These are phyloP conservation scores for Kuraishia floccosa DNA, from an alignment of 805 yeast genomes.

Conservation along the genomic window DNA sequence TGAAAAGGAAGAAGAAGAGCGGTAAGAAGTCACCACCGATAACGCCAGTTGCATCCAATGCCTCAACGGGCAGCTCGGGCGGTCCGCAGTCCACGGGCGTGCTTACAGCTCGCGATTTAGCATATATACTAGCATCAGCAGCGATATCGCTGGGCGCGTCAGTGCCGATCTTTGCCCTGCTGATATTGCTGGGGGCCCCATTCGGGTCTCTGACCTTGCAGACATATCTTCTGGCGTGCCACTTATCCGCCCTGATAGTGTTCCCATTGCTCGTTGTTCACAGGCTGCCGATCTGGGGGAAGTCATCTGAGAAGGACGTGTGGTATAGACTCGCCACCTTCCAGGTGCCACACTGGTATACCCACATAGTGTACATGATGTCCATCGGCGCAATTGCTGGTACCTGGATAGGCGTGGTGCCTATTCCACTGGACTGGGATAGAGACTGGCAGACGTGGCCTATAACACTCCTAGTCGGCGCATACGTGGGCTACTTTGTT, in stretches of 20 bases:
- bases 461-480: slow-evolving; percentile 71
- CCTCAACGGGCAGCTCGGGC: too few relatives aligned
- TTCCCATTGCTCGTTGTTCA: slow-evolving; percentile 53
- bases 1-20: slow-evolving; percentile 13
- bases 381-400: slow-evolving; percentile 43
- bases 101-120: too few relatives aligned
- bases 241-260: slow-evolving; percentile 45
- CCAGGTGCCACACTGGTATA: slow-evolving; percentile 15
- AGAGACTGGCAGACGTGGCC: slow-evolving; percentile 98
- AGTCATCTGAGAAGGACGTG: slow-evolving; percentile 6
- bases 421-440: slow-evolving; percentile 97
- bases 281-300: slow-evolving; percentile 24
- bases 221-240: slow-evolving; percentile 51
- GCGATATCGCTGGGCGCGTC: slow-evolving; percentile 24
- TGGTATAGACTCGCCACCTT: slow-evolving; percentile 18
- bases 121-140: too few relatives aligned
- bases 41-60: too few relatives aligned
- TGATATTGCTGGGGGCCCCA: slow-evolving; percentile 78
- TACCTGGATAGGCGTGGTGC: slow-evolving; percentile 88
- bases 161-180: slow-evolving; percentile 22
- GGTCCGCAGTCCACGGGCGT: too few relatives aligned
- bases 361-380: slow-evolving; percentile 22
- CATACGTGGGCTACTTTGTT: slow-evolving; percentile 56
- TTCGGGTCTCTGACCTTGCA: slow-evolving; percentile 36
- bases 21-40: too few relatives aligned